Percentiles rank a stretch among this genome's conserved stretches.
Conservation (phyloP, 148 eudicot genomes). For the Camellia japonica region DNA sequence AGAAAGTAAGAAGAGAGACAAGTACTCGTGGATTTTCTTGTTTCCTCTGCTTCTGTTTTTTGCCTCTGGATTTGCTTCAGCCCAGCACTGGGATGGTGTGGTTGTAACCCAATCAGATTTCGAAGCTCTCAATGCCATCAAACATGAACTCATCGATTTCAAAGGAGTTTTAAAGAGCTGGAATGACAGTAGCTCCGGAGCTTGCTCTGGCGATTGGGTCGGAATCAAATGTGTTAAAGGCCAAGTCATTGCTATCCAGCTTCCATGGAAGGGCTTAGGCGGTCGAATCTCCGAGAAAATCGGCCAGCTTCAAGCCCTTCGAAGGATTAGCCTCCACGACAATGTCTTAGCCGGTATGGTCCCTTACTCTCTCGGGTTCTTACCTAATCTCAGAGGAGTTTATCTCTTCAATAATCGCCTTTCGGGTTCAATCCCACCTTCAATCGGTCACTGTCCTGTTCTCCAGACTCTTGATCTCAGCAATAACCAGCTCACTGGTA, state of each 20-base stretch:
- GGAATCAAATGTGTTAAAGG: slow-evolving; percentile 72
- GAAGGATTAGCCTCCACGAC: slow-evolving; percentile 72
- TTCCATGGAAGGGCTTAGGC: slow-evolving; percentile 69
- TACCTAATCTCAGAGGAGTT: slow-evolving; percentile 73
- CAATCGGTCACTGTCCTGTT: slow-evolving; percentile 39
- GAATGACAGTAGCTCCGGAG: slow-evolving; percentile 45
- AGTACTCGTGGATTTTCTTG: neutral
- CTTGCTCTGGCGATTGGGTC: slow-evolving; percentile 77
- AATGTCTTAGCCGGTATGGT: slow-evolving; percentile 61
- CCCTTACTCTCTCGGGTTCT: slow-evolving; percentile 60
- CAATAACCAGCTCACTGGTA: slow-evolving; percentile 60
- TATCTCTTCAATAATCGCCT: slow-evolving; percentile 72
- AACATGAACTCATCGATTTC: slow-evolving; percentile 45
- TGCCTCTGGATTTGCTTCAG: slow-evolving; percentile 26
- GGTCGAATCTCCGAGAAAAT: slow-evolving; percentile 63
- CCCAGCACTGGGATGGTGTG: slow-evolving; percentile 41
- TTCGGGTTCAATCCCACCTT: slow-evolving; percentile 67
- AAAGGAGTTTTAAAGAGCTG: slow-evolving; percentile 55
- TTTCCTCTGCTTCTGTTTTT: slow-evolving; percentile 22
- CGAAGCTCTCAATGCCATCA: slow-evolving; percentile 53
- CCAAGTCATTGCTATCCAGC: slow-evolving; percentile 57
- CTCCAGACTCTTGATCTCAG: slow-evolving; percentile 71
- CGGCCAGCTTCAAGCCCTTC: slow-evolving; percentile 55
- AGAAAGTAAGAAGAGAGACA: neutral
- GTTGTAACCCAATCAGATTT: slow-evolving; percentile 41